These are phyloP conservation scores for Geum urbanum DNA, from an alignment of 306 rosid genomes.

Conservation along the genomic window DNA sequence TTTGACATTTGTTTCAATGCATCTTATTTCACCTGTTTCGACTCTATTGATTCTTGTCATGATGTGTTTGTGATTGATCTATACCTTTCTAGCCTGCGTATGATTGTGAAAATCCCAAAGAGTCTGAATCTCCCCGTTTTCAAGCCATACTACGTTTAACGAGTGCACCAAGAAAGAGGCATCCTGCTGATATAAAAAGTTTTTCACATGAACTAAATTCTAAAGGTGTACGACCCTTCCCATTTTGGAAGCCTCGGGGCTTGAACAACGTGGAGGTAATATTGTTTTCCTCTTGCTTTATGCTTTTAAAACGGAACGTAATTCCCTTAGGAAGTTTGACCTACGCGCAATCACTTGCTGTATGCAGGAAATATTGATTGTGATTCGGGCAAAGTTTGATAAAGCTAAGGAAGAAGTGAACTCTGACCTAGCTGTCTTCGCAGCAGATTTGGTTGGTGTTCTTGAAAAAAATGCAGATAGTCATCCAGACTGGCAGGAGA, in stretches of 20 bases:
- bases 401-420: constrained; percentile 94
- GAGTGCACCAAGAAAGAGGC: constrained; percentile 90
- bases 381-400: constrained; percentile 78
- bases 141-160: constrained; percentile 94
- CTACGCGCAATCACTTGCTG: constrained; percentile 14
- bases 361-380: constrained; percentile 83
- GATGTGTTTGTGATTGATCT: constrained; percentile 26
- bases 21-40: constrained; percentile 14
- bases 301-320: constrained; percentile 18
- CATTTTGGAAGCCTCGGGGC: constrained; percentile 95
- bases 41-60: constrained; percentile 4
- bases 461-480: constrained; percentile 88
- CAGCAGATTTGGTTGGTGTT: constrained; percentile 88
- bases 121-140: constrained; percentile 99
- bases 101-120: constrained; percentile 96
- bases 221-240: constrained; percentile 91
- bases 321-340: constrained; percentile 27
- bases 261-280: constrained; percentile 86
- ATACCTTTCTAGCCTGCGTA: constrained; percentile 55
- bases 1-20: neutral
- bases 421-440: constrained; percentile 84
- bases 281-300: constrained; percentile 19
- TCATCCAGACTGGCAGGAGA: constrained; percentile 96
- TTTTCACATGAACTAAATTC: constrained; percentile 96
- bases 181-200: constrained; percentile 85